phyloP scores from a whole-genome alignment of 2,329 filamentous ascomycete genomes.

The Fusarium temperatum region DNA sequence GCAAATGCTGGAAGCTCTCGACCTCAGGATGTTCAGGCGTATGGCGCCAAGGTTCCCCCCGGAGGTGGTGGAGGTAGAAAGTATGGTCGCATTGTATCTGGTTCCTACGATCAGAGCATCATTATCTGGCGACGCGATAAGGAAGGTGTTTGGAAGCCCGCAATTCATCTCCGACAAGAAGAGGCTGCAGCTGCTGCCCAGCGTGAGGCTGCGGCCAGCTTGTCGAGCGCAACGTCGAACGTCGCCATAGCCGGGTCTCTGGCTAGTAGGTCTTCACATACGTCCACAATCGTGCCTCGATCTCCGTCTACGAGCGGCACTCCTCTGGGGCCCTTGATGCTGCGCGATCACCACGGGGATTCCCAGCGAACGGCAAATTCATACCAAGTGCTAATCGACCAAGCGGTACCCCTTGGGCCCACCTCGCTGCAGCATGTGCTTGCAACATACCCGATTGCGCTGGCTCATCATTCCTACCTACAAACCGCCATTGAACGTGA shows the following conservation, averaged over 20 bases:
- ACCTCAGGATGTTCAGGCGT: slow-evolving; percentile 79
- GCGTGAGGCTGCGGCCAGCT: slow-evolving; percentile 36
- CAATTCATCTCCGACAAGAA: slow-evolving; percentile 79
- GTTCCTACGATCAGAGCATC: slow-evolving; percentile 94
- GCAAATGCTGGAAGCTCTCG: slow-evolving; percentile 77
- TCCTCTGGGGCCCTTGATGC: slow-evolving; percentile 24
- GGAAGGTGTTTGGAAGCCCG: slow-evolving; percentile 84
- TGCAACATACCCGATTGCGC: slow-evolving; percentile 57
- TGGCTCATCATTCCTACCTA: slow-evolving; percentile 59
- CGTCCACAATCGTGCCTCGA: slow-evolving; percentile 6
- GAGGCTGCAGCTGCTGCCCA: slow-evolving; percentile 68
- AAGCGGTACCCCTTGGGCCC: slow-evolving; percentile 60
- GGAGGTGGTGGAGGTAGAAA: slow-evolving; percentile 89
- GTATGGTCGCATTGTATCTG: slow-evolving; percentile 95
- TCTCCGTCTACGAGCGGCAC: slow-evolving; percentile 17
- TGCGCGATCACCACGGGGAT: slow-evolving; percentile 40
- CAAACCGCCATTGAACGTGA: slow-evolving; percentile 62
- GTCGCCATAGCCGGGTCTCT: slow-evolving; percentile 19
- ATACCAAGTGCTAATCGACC: slow-evolving; percentile 63
- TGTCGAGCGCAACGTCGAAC: slow-evolving; percentile 18
- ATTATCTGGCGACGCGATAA: slow-evolving; percentile 92
- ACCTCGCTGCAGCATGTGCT: slow-evolving; percentile 57
- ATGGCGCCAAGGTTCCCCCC: slow-evolving; percentile 87
- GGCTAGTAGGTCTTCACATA: slow-evolving; percentile 4
- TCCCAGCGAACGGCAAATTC: slow-evolving; percentile 49